phyloP scores from a whole-genome alignment of 2,329 filamentous ascomycete species.

The Bertia moriformis region DNA sequence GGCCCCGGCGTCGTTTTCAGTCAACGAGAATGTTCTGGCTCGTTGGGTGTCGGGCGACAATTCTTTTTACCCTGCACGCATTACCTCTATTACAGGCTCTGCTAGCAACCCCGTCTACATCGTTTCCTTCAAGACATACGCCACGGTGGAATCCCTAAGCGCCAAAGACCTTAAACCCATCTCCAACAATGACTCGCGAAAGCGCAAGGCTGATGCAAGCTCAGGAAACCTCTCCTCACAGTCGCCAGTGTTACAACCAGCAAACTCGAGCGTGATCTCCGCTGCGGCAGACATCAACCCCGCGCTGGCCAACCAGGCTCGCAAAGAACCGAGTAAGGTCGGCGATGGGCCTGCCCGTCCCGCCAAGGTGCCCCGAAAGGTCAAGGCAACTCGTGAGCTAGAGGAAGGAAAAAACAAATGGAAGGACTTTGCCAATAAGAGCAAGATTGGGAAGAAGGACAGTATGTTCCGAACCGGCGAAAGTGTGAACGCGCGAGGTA shows the following conservation, averaged over 20 bases:
- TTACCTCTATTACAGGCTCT: conserved; percentile 48
- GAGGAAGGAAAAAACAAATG: conserved; percentile 45
- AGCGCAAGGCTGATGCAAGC: conserved; percentile 45
- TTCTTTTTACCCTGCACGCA: conserved; percentile 46
- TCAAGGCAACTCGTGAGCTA: conserved; percentile 43
- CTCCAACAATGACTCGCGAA: conserved; percentile 33
- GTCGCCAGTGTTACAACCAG: conserved; percentile 20
- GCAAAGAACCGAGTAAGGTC: conserved; percentile 33
- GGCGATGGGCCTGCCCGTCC: conserved; percentile 34
- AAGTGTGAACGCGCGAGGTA: conserved; percentile 42
- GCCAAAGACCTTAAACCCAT: conserved; percentile 44
- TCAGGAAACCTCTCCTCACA: conserved; percentile 26
- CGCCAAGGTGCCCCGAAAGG: conserved; percentile 36
- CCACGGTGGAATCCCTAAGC: conserved; percentile 35
- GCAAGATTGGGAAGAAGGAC: conserved; percentile 33
- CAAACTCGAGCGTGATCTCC: conserved; percentile 39
- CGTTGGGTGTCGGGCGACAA: conserved; percentile 45
- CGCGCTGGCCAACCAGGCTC: conserved; percentile 29
- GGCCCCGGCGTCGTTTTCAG: conserved; percentile 29
- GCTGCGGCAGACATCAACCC: conserved; percentile 47
- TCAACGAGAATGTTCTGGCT: conserved; percentile 47
- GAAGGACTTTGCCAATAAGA: conserved; percentile 43
- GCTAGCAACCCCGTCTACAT: conserved; percentile 47
- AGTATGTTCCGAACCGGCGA: conserved; percentile 51
- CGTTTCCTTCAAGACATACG: conserved; percentile 48